These are phyloP conservation scores for Sugiyamaella grinbergsii DNA, from an alignment of 1,139 yeast genomes.

Conservation along the genomic window DNA sequence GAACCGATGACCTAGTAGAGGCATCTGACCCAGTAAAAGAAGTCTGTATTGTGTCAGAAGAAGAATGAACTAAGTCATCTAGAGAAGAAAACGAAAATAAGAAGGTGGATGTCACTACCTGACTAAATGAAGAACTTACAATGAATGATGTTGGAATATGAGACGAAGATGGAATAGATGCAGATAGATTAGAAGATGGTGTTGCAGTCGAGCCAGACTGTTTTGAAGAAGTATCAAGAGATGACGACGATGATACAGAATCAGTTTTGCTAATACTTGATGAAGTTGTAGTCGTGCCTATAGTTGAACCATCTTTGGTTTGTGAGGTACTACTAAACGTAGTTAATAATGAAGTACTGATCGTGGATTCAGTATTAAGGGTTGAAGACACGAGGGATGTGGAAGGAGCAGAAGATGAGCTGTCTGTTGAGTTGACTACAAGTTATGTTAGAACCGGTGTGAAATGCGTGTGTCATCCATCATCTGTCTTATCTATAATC, in stretches of 20 bases:
- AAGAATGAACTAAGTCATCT: background rate
- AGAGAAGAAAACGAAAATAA: background rate
- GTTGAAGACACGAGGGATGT: background rate
- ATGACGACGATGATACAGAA: background rate
- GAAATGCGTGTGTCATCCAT: too few species aligned
- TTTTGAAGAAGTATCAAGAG: too few species aligned
- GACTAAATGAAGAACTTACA: conserved; percentile 14
- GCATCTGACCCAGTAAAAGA: conserved; percentile 5
- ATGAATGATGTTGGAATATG: conserved; percentile 6
- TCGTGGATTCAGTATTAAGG: background rate
- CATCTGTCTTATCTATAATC: too few species aligned
- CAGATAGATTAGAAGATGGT: conserved; percentile 4
- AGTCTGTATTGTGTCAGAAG: conserved; percentile 15
- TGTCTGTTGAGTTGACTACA: conserved; percentile 4
- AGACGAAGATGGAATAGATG: conserved; percentile 5
- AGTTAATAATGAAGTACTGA: background rate
- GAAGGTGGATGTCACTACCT: background rate
- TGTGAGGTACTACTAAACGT: background rate
- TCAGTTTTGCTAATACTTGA: background rate
- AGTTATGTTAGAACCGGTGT: conserved; percentile 1
- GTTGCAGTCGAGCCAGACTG: background rate
- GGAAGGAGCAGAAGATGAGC: background rate
- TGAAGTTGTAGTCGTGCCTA: conserved; percentile 13
- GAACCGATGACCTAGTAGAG: conserved; percentile 1
- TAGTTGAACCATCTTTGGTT: conserved; percentile 1